Evolutionary conservation across 345 rosid species (phyloP), one percentile per base, ranked within the genome.

Genomic region (Euphorbia peplus): DNA sequence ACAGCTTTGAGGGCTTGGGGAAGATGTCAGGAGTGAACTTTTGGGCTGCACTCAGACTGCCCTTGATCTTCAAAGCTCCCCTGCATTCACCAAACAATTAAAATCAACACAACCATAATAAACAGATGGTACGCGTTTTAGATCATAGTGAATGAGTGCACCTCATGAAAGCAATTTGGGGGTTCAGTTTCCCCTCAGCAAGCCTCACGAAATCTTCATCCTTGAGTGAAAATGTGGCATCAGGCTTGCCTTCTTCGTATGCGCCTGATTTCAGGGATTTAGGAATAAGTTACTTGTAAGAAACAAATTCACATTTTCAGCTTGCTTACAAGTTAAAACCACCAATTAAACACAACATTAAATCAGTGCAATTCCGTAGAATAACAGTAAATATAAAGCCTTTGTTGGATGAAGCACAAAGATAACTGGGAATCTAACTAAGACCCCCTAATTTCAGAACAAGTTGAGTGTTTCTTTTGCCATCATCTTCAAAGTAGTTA

Each of bases 121-220:
- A 42, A 50, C 12, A 30, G 56, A n/a, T n/a, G n/a, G n/a, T n/a
- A 53, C 29, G 11, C 13, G 30, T n/a, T 47, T 32, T 29, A 2
- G 22, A 32, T 3, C 41, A 47, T 19, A 44, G 19, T 15, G 24
- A 63, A 32, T 64, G 16, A 66, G 2, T 1, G 3, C n/a, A 91
- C 98, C 97, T 91, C 80, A 91, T 85, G 79, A 88, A 95, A 83
- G 99, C 98, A 74, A 90, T 81, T 73, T 95, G 98, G 64, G 98
- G 97, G 76, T 92, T 88, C 93, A 95, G 80, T 81, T 95, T 88
- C 35, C 98, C 98, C 1, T 83, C 84, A 62, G 96, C 90, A 71
- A 95, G 87, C 88, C 92, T 95, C 19, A 91, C 63, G 79, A 95
- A 95, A 73, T 95, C 97, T 25, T 91, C 97, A 75, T 95, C 99